These are phyloP conservation scores for Microstegium vimineum DNA, from an alignment of 176 grass and related monocot genomes.

Conservation along the genomic window DNA sequence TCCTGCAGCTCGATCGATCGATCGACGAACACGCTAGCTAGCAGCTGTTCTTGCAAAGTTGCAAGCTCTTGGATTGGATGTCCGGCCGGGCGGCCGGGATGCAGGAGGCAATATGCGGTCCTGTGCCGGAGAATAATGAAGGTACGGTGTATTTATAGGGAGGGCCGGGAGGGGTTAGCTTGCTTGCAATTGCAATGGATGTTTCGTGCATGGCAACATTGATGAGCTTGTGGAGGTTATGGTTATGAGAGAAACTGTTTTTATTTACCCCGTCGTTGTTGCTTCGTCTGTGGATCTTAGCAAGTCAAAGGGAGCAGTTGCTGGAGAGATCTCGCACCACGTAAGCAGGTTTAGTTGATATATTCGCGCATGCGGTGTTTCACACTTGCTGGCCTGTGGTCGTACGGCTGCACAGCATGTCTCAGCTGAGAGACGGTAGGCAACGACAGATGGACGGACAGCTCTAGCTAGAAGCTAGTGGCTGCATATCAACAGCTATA, in stretches of 20 bases:
- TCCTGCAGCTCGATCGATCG: neutral
- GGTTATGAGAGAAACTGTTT: neutral
- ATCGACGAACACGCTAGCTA: neutral
- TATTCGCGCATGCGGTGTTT: conserved; percentile 29
- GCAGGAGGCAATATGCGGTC: neutral
- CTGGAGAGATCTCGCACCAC: neutral
- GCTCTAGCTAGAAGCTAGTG: too few relatives aligned
- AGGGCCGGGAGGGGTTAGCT: neutral
- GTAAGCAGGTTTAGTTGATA: conserved; percentile 39
- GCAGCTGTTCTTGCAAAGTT: neutral
- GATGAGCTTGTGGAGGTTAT: neutral
- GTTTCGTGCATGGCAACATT: neutral
- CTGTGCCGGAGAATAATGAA: neutral
- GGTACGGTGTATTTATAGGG: conserved; percentile 20
- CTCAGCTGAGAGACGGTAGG: neutral
- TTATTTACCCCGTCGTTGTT: neutral
- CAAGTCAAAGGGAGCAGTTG: conserved; percentile 42
- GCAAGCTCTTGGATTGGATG: neutral
- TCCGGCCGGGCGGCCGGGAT: neutral
- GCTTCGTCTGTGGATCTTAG: neutral
- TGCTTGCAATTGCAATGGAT: neutral
- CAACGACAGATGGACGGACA: neutral
- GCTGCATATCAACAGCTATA: neutral
- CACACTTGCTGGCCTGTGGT: neutral
- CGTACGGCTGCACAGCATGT: neutral